Evolutionary conservation across 2,329 filamentous ascomycete genomes (phyloP), one percentile per base, ranked within the genome.

Genomic region (Fusarium hainanense): DNA sequence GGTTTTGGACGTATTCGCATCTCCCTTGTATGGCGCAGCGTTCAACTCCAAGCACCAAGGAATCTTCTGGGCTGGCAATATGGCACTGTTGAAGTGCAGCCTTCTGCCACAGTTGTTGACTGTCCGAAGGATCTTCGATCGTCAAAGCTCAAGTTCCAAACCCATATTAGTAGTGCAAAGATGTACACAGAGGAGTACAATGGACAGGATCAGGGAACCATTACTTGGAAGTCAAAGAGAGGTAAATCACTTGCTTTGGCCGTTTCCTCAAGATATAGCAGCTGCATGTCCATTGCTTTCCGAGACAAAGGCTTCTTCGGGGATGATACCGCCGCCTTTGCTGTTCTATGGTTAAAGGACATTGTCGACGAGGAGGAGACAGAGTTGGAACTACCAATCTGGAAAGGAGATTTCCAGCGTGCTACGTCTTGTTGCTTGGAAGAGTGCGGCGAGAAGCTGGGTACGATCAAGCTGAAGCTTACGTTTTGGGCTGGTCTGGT

Each of bases 1-100:
- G 92, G 91, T 5, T 92, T 88, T 69, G 92, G 92, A 3, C 85
- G 90, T 43, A 85, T 87, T 41, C 84, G 91, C 13, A 84, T 94
- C 58, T 93, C 90, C 18, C 84, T 93, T 82, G 88, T 93, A 4
- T 93, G 92, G 85, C 86, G 92, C 46, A 91, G 89, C 58, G 84
- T 93, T 4, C 85, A 90, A 61, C 78, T 92, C 2, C 85, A 90
- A 70, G 79, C 89, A 3, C 88, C 89, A 2, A 81, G 78, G 8
- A 83, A 87, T 52, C 77, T 90, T 32, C 79, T 88, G 1, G 92
- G 92, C 3, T 93, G 91, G 90, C 88, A 92, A 25, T 90, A 89
- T 58, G 92, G 91, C 7, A 93, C 91, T 0, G 74, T 93, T 1
- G 88, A 92, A 66, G 80, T 93, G 43, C 83, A 86, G n/a, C 83